A percentile compares a stretch with the other conserved stretches of the same genome.
phyloP scores from a whole-genome alignment of 2,329 filamentous ascomycete genomes.

The Niveomyces coronatus region DNA sequence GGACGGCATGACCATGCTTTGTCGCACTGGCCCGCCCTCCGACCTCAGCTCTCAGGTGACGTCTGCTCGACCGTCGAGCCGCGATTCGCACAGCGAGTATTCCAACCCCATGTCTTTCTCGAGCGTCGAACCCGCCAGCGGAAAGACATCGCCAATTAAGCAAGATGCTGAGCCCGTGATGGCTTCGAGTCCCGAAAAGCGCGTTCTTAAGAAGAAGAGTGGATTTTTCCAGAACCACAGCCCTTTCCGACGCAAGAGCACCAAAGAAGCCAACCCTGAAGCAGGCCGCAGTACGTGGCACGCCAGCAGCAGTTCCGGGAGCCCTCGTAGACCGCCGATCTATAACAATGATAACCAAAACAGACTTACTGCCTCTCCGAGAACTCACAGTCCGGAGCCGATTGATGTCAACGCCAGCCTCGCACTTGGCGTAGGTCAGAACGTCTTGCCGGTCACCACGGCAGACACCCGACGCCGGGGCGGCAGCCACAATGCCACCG shows the following conservation, averaged over 20 bases:
- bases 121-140: conserved; percentile 69
- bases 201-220: conserved; percentile 60
- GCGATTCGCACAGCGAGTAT: conserved; percentile 83
- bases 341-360: conserved; percentile 27
- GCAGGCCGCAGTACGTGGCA: conserved; percentile 52
- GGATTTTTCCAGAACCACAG: conserved; percentile 90
- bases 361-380: conserved; percentile 19
- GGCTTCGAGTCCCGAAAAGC: conserved; percentile 53
- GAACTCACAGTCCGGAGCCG: conserved; percentile 61
- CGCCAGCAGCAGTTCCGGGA: conserved; percentile 21
- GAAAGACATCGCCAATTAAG: conserved; percentile 66
- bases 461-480: conserved; percentile 48
- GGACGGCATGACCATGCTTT: conserved; percentile 97
- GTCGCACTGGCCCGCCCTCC: conserved; percentile 58
- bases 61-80: conserved; percentile 66
- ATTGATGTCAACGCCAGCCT: conserved; percentile 89
- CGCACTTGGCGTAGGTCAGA: conserved; percentile 88
- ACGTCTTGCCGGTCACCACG: conserved; percentile 86
- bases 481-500: conserved; percentile 19
- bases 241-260: conserved; percentile 88
- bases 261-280: conserved; percentile 49
- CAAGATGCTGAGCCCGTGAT: conserved; percentile 36
- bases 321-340: conserved; percentile 28
- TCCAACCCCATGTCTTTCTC: conserved; percentile 84
- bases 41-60: conserved; percentile 42